Conservation (phyloP, 108 stramenopile species). For the Pseudonitzschia multiseries region DNA sequence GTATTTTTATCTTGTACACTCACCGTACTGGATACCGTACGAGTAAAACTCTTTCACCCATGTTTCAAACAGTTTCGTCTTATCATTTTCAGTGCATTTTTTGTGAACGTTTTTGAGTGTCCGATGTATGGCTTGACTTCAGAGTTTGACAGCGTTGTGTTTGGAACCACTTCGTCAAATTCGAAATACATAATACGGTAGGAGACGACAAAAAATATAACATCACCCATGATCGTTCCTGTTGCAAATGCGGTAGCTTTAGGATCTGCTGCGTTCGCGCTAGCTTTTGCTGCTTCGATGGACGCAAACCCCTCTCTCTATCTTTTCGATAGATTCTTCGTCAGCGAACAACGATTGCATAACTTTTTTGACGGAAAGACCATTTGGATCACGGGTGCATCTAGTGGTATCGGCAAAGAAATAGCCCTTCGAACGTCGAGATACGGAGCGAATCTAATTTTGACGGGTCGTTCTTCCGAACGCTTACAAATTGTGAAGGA, state of each 20-base stretch:
- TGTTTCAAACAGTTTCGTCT: too few relatives aligned
- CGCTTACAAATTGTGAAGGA: slow-evolving; percentile 42
- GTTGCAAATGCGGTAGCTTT: slow-evolving; percentile 21
- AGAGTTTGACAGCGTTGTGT: too few relatives aligned
- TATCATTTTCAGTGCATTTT: too few relatives aligned
- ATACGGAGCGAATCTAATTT: slow-evolving; percentile 46
- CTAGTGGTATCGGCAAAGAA: slow-evolving; percentile 67
- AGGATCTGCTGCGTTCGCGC: slow-evolving; percentile 25
- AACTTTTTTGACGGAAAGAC: slow-evolving; percentile 39
- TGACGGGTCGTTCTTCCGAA: slow-evolving; percentile 46
- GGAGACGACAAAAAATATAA: too few relatives aligned
- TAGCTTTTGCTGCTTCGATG: slow-evolving; percentile 26
- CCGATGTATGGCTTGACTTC: too few relatives aligned
- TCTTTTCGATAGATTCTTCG: slow-evolving; percentile 32
- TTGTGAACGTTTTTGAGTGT: too few relatives aligned
- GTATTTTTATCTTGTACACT: too few relatives aligned
- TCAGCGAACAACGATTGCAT: slow-evolving; percentile 11
- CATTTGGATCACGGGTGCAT: slow-evolving; percentile 72
- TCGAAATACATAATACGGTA: too few relatives aligned
- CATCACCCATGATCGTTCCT: neutral
- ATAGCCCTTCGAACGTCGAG: slow-evolving; percentile 46
- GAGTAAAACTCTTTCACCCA: too few relatives aligned
- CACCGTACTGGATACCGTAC: too few relatives aligned
- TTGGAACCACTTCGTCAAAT: too few relatives aligned
- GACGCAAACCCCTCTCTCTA: slow-evolving; percentile 44